Base-by-base conservation (phyloP, 2,329 filamentous ascomycete genomes). In the Colletotrichum graminicola region DNA sequence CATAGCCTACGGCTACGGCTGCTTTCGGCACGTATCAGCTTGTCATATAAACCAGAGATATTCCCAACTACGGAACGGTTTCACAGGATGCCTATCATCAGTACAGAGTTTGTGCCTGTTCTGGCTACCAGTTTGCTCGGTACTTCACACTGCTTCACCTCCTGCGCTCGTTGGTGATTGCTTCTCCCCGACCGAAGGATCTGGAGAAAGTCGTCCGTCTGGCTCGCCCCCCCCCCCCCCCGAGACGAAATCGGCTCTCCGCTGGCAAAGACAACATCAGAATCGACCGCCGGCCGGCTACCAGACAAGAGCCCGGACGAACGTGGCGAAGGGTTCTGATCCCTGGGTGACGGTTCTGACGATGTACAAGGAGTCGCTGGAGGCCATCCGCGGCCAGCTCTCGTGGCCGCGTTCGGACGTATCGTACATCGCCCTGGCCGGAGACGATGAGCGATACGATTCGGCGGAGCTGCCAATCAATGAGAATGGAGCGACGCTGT, bases 341-440 rank as follows among this genome's bases (percentile, higher is more conserved):
- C 43, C 43, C 3, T n/a, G 21, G 43, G 21, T 1, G 43, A 1
- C 10, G 43, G 43, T n/a, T 14, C 8, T 5, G 43, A 45, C 10
- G 43, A 45, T 21, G 43, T 45, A 7, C 18, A 45, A 45, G 43
- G 45, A 39, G n/a, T 49, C 57, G 5, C 36, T 47, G 11, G 36
- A 49, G 3, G 47, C n/a, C 4, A n/a, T 65, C 11, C 52, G 39
- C 21, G 39, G 52, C 34, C 57, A 49, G 52, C 39, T 59, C 52
- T 59, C 26, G 6, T n/a, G 39, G 47, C 21, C 12, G 26, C 62
- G 34, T n/a, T 36, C 62, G 21, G 26, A 26, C 32, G 62, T 39
- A 6, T 47, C 62, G 23, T 65, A 65, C 52, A 23, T 59, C 11
- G 26, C 57, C 26, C 16, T 65, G 16, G 39, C 26, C 29, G 52